Conservation (phyloP, 805 yeast genomes). For the Monosporozyma servazzii region DNA sequence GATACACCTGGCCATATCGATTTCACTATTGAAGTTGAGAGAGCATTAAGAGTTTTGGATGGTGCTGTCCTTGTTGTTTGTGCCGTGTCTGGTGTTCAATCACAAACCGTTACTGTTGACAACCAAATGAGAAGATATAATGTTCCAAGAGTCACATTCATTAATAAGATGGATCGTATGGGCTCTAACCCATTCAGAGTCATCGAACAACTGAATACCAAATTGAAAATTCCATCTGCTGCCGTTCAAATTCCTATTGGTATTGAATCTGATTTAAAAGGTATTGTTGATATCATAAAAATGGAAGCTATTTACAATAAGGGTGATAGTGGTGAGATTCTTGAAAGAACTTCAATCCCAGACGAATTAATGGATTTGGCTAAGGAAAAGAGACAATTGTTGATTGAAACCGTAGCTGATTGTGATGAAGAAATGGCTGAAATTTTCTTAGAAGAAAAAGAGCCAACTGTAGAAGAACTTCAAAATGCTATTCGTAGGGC, state of each 20-base stretch:
- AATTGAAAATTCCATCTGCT: slow-evolving; percentile 89
- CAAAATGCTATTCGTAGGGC: slow-evolving; percentile 86
- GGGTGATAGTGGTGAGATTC: slow-evolving; percentile 79
- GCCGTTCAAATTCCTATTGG: slow-evolving; percentile 98
- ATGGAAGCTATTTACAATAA: slow-evolving; percentile 82
- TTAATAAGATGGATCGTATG: slow-evolving; percentile 98
- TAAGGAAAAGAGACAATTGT: slow-evolving; percentile 75
- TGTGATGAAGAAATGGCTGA: slow-evolving; percentile 97
- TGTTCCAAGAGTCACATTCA: slow-evolving; percentile 91
- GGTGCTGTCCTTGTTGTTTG: slow-evolving; percentile 98
- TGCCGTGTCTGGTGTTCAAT: slow-evolving; percentile 97
- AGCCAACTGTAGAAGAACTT: slow-evolving; percentile 77
- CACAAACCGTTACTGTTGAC: slow-evolving; percentile 97
- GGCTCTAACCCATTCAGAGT: slow-evolving; percentile 97
- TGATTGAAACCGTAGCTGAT: slow-evolving; percentile 93
- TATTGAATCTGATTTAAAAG: slow-evolving; percentile 71
- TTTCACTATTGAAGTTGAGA: slow-evolving; percentile 96
- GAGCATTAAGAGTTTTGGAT: slow-evolving; percentile 95
- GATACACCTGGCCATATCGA: slow-evolving; percentile 99
- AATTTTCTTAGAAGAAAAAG: slow-evolving; percentile 79
- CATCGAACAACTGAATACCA: slow-evolving; percentile 79
- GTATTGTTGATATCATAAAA: slow-evolving; percentile 86
- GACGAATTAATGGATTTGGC: slow-evolving; percentile 71
- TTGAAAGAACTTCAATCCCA: slow-evolving; percentile 65
- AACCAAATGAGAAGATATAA: slow-evolving; percentile 98